Conservation (phyloP, 768 basidiomycete genomes). For the Boletus fagicola region DNA sequence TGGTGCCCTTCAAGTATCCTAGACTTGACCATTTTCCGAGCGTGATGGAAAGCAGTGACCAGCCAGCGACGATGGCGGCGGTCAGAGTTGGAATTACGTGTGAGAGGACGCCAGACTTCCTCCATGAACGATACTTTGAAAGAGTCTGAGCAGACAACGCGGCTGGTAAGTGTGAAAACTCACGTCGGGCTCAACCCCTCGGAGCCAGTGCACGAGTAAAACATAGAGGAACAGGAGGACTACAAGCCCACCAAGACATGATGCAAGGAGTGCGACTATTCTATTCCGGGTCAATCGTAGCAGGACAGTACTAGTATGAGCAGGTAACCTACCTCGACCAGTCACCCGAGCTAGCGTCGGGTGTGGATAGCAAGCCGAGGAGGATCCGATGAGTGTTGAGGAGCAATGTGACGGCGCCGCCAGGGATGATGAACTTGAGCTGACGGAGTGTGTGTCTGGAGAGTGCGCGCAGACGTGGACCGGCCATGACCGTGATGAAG, state of each 20-base stretch:
- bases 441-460: constrained; percentile 59
- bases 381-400: constrained; percentile 56
- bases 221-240: constrained; percentile 72
- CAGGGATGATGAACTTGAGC: constrained; percentile 76
- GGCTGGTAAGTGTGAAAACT: constrained; percentile 25
- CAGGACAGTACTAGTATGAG: neutral
- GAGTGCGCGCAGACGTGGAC: constrained; percentile 19
- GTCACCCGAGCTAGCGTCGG: constrained; percentile 36
- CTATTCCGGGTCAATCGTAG: constrained; percentile 35
- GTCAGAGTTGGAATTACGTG: constrained; percentile 71
- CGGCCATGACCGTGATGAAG: constrained; percentile 17
- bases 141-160: neutral
- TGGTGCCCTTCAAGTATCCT: constrained; percentile 60
- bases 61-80: constrained; percentile 65
- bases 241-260: constrained; percentile 57
- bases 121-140: constrained; percentile 68
- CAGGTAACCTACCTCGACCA: constrained; percentile 50
- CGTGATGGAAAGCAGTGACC: constrained; percentile 58
- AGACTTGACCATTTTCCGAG: constrained; percentile 66
- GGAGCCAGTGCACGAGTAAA: constrained; percentile 61
- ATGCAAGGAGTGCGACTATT: constrained; percentile 50
- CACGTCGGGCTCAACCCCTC: constrained; percentile 69
- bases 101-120: constrained; percentile 65
- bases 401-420: constrained; percentile 59
- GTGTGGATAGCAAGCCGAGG: constrained; percentile 35